Conservation (phyloP, 352 stramenopile genomes). For the Pythium vanterpoolii region DNA sequence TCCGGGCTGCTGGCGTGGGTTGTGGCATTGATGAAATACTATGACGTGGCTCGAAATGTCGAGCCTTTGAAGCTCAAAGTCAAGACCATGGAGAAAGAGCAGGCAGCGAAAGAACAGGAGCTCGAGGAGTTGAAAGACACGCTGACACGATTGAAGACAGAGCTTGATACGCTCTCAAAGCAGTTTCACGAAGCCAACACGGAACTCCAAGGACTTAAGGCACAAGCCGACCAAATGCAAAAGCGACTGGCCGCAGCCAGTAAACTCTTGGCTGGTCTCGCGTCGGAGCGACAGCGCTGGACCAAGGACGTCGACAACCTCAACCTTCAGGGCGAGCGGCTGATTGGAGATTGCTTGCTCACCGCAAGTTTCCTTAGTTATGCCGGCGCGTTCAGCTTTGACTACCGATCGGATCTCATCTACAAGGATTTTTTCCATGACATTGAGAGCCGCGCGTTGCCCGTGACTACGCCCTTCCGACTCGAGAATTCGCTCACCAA, state of each 20-base stretch:
- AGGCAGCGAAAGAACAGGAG: conserved; percentile 88
- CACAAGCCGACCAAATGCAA: conserved; percentile 94
- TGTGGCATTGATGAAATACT: conserved; percentile 94
- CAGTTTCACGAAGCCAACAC: conserved; percentile 91
- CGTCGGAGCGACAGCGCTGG: conserved; percentile 90
- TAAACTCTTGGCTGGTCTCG: conserved; percentile 91
- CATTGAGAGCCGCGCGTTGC: conserved; percentile 67
- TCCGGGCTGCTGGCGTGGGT: conserved; percentile 92
- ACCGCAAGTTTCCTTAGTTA: conserved; percentile 91
- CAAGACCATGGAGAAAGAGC: conserved; percentile 92
- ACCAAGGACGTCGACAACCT: conserved; percentile 90
- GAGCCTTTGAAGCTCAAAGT: conserved; percentile 91
- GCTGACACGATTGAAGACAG: conserved; percentile 74
- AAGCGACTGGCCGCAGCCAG: conserved; percentile 90
- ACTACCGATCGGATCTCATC: conserved; percentile 88
- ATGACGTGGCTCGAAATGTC: conserved; percentile 94
- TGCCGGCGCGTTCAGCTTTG: conserved; percentile 88
- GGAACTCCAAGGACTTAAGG: conserved; percentile 90
- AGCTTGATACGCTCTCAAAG: conserved; percentile 89
- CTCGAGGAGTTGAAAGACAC: conserved; percentile 84
- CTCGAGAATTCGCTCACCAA: conserved; percentile 91
- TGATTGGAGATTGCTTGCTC: conserved; percentile 91
- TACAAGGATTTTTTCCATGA: conserved; percentile 89
- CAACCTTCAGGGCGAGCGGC: conserved; percentile 73
- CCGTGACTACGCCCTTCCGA: conserved; percentile 85